Conservation (phyloP, 495 filamentous ascomycete species). For the Podospora bellae-mahoneyi region DNA sequence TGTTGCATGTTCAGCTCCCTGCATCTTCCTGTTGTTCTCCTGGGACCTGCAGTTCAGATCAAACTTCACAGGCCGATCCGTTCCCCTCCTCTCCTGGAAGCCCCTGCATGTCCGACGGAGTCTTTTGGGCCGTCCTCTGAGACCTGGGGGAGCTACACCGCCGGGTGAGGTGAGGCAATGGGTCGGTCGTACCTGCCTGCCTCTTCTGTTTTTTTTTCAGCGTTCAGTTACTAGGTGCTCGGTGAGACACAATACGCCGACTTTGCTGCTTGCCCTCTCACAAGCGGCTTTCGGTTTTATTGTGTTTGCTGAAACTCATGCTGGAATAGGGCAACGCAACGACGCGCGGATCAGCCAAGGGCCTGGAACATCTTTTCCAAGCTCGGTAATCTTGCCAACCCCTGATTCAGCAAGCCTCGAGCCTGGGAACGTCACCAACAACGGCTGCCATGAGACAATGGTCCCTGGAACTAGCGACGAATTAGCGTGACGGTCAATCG, state of each 20-base stretch:
- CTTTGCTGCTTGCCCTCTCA: background rate
- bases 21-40: background rate
- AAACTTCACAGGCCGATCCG: too few species aligned
- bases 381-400: background rate
- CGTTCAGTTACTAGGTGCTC: background rate
- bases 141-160: background rate
- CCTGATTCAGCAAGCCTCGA: background rate
- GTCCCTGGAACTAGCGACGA: background rate
- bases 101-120: background rate
- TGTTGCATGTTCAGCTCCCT: background rate
- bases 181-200: background rate
- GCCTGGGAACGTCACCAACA: background rate
- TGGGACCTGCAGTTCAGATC: background rate
- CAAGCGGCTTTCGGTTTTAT: background rate
- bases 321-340: background rate
- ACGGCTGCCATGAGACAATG: background rate
- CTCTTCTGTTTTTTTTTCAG: background rate
- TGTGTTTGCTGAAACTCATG: background rate
- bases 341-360: background rate
- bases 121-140: background rate
- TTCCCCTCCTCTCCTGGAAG: too few species aligned
- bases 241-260: background rate
- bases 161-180: background rate
- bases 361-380: constrained; percentile 2
- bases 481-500: background rate